Evolutionary conservation across 176 grass and related monocot species (phyloP), one percentile per base, ranked within the genome.

Genomic region (Paspalum notatum): DNA sequence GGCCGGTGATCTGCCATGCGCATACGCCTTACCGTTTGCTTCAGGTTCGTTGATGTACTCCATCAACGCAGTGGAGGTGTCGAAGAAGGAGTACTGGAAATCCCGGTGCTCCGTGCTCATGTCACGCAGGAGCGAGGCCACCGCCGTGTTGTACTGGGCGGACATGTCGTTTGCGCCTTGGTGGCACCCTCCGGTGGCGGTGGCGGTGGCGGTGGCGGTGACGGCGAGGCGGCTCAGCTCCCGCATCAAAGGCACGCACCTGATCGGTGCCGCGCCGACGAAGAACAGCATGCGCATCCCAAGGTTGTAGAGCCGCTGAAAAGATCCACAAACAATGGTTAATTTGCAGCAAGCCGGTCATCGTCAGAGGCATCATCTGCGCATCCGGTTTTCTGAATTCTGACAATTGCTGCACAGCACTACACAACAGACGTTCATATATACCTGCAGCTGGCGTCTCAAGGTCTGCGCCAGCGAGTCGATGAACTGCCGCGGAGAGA

Each of bases 41-140:
- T 63, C n/a, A 13, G 90, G 90, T 3, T 89, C 41, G 27, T 63
- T n/a, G 80, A 97, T 91, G 85, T 72, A 87, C 11, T 65, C 42
- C 38, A 82, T 62, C 67, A 97, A 1, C 16, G 72, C 47, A 6
- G 11, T 41, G 61, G 16, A 68, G 0, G 76, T 42, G 32, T 93
- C 85, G 5, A 97, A 82, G 43, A 89, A 91, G 71, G 90, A 84
- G 82, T 89, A 93, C 13, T 49, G 81, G 68, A 97, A 80, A n/a
- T 84, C 90, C 1, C 2, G 8, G 40, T 88, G 67, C 41, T 59
- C 40, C 11, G 7, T 1, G 17, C 53, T 40, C 86, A 93, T 80
- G 12, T 80, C 6, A 7, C 50, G 58, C 10, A 93, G 85, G 27
- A 93, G 21, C n/a, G 83, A 68, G 64, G 66, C 43, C 59, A 65